phyloP scores from a whole-genome alignment of 1,284 basidiomycete genomes.

The Cryptococcus sp. region DNA sequence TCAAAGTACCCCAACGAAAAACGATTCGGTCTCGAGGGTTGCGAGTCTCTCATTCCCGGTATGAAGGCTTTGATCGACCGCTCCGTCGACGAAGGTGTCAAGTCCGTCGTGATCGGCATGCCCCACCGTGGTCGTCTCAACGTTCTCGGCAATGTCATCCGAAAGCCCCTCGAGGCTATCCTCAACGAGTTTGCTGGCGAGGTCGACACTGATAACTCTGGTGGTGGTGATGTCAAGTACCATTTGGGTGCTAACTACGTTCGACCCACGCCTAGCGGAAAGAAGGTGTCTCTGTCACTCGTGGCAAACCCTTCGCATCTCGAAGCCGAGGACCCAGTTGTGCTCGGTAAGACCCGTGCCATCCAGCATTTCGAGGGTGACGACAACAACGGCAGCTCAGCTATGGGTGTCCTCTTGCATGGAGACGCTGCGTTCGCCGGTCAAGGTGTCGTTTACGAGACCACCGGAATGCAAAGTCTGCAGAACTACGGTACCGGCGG shows the following conservation, averaged over 20 bases:
- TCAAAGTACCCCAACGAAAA: conserved; percentile 99
- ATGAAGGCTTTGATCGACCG: conserved; percentile 99
- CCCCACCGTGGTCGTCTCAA: conserved; percentile 98
- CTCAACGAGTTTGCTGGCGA: conserved; percentile 85
- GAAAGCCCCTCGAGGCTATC: conserved; percentile 97
- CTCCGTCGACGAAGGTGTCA: conserved; percentile 93
- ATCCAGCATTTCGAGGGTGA: conserved; percentile 95
- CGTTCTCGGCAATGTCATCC: conserved; percentile 96
- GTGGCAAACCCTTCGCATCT: conserved; percentile 99
- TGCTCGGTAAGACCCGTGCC: conserved; percentile 94
- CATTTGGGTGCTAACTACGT: conserved; percentile 99
- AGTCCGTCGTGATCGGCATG: conserved; percentile 98
- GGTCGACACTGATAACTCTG: conserved; percentile 71
- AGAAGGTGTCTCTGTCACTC: conserved; percentile 95
- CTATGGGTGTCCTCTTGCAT: conserved; percentile 94
- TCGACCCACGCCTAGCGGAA: conserved; percentile 94
- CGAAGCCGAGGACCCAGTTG: conserved; percentile 95
- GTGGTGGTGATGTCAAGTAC: conserved; percentile 98
- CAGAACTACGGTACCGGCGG: conserved; percentile 96
- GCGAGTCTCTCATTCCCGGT: conserved; percentile 95
- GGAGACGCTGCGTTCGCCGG: conserved; percentile 99
- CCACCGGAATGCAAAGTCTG: conserved; percentile 97
- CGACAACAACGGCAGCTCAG: conserved; percentile 71
- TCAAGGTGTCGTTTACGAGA: conserved; percentile 98
- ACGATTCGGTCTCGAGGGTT: conserved; percentile 98